Conservation (phyloP, 2,329 filamentous ascomycete genomes). For the Lachnellula cervina region DNA sequence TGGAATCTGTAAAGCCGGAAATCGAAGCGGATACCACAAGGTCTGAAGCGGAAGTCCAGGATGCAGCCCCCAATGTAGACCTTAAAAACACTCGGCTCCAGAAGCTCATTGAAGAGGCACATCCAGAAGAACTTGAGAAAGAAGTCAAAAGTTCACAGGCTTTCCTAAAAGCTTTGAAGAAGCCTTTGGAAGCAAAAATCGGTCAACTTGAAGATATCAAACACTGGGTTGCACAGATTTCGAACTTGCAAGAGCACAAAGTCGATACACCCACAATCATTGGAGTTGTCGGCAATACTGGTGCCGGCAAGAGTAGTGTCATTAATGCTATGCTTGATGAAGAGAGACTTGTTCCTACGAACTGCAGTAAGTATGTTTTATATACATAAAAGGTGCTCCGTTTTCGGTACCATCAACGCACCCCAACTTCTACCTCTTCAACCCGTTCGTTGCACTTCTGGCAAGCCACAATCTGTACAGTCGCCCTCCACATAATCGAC, state of each 20-base stretch:
- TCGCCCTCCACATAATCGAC: too few species aligned
- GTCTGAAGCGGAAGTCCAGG: background rate
- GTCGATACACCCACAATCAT: conserved; percentile 24
- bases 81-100: conserved; percentile 20
- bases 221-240: conserved; percentile 26
- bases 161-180: conserved; percentile 23
- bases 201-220: conserved; percentile 16
- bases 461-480: too few species aligned
- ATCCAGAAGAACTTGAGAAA: conserved; percentile 22
- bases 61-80: background rate
- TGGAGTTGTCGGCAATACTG: conserved; percentile 26
- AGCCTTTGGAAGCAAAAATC: conserved; percentile 14
- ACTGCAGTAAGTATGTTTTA: conserved; percentile 8
- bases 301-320: conserved; percentile 24
- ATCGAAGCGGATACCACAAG: background rate
- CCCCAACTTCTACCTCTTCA: too few species aligned
- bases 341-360: conserved; percentile 41
- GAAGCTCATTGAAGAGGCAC: conserved; percentile 17
- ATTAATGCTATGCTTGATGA: conserved; percentile 39
- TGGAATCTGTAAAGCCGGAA: background rate
- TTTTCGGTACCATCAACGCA: background rate
- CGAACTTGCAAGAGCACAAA: conserved; percentile 17
- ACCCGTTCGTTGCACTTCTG: too few species aligned
- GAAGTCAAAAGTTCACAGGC: conserved; percentile 19
- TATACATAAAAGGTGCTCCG: conserved; percentile 38